Base-by-base conservation (phyloP, 805 yeast species). In the Candida taoyuanica region DNA sequence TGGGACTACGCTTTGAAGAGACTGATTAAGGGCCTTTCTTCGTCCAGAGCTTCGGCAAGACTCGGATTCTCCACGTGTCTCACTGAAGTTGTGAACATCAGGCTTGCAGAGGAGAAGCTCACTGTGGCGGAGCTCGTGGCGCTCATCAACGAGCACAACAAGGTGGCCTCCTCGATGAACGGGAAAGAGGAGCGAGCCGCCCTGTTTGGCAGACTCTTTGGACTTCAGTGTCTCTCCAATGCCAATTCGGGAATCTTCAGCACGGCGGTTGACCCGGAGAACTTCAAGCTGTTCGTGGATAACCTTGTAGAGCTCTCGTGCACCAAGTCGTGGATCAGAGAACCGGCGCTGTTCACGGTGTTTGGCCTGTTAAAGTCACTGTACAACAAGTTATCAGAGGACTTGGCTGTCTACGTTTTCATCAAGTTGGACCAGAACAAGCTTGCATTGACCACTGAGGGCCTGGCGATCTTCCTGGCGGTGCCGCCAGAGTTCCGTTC, bases 41-140 rank as follows among this genome's bases (percentile, higher is more conserved):
- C 96, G 5, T 73, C 88, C 13, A 74, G 93, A 52, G 94, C 84
- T 17, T 72, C 87, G 33, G 93, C 96, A 1, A 68, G 97, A 40
- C 62, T 85, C 20, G 98, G 98, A 5, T 91, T 82, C 54, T 85
- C 96, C 3, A 75, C 86, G 71, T 91, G 96, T 31, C 63, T 91
- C 31, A 76, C 89, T 0, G 97, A 91, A 58, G 62, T 82, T 1
- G 35, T 68, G 49, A 58, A 62, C 63, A 25, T 64, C 56, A 49
- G 65, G 24, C 36, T 59, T 16, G 44, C 55, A 32, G 70, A 38
- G 32, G 50, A 44, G 7, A 35, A 49, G 4, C 53, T 78, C 47
- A 52, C 73, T 37, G 42, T 70, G 31, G 48, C 64, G 24, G 47
- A 65, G 44, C 56, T 71, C 53, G 47, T 72, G 24, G 50, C 49